phyloP scores from a whole-genome alignment of 2,329 filamentous ascomycete species.

The Ambrosiella beaveri region DNA sequence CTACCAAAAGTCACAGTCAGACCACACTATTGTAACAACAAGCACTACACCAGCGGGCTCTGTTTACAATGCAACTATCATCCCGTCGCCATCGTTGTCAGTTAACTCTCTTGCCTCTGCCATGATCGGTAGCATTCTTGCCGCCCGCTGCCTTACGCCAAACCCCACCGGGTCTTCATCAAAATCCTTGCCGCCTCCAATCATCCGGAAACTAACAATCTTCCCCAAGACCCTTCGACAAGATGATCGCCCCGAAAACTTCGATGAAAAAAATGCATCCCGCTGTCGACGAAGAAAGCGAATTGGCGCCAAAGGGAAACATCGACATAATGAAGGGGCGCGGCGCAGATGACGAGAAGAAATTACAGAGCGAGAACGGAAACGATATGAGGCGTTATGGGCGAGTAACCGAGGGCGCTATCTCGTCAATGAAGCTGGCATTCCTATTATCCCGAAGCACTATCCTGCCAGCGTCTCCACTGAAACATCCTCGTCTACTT shows the following conservation, averaged over 20 bases:
- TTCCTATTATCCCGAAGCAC: neutral
- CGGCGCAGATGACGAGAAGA: slow-evolving; percentile 61
- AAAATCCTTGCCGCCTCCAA: neutral
- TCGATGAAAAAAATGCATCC: slow-evolving; percentile 36
- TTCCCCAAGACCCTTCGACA: slow-evolving; percentile 17
- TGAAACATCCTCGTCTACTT: neutral
- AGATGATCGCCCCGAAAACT: neutral
- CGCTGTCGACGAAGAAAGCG: slow-evolving; percentile 32
- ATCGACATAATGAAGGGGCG: slow-evolving; percentile 60
- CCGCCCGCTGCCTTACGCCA: slow-evolving; percentile 38
- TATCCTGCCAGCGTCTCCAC: neutral
- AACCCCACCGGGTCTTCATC: slow-evolving; percentile 18
- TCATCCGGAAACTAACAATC: slow-evolving; percentile 16
- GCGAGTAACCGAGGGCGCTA: slow-evolving; percentile 57
- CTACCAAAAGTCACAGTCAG: no score
- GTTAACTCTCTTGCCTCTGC: slow-evolving; percentile 53
- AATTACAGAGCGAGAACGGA: slow-evolving; percentile 54
- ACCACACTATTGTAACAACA: no score
- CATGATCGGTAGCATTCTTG: slow-evolving; percentile 58
- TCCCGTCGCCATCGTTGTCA: slow-evolving; percentile 25
- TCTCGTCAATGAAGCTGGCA: slow-evolving; percentile 17
- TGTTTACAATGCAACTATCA: no score
- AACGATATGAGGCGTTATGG: slow-evolving; percentile 71
- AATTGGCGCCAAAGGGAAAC: slow-evolving; percentile 28
- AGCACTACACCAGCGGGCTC: neutral